Evolutionary conservation across 2,329 filamentous ascomycete species (phyloP), one percentile per base, ranked within the genome.

Genomic region (Aureobasidium musti): DNA sequence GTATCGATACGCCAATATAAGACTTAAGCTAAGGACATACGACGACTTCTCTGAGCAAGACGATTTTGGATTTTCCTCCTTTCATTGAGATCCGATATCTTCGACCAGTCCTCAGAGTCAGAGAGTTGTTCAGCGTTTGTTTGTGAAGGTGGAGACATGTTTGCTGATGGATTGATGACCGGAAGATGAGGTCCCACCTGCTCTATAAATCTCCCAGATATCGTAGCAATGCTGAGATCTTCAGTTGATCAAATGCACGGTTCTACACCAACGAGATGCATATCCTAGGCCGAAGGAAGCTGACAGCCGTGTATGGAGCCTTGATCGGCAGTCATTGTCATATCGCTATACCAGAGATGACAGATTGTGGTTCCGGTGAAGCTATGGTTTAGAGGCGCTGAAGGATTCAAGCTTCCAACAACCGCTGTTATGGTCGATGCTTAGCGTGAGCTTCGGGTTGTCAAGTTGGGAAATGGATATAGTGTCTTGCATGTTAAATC

Each of bases 21-120:
- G 26, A 30, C 30, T 30, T 17, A 6, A 19, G 17, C 21, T 10
- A 21, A 26, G 8, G 14, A 43, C 53, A 57, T 57, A 57, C 53
- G 19, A 26, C 53, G 53, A 43, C 37, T 57, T 28, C 53, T 23
- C 19, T 57, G 53, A 21, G 35, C 37, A 11, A 57, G 33, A 17
- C 53, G 33, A 30, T 57, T 57, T n/a, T 57, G 53, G 13, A 57
- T 23, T 13, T 26, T 23, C n/a, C 53, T 5, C 23, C 53, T 39
- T 35, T 57, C 53, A 57, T 26, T 41, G 13, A 57, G 28, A 17
- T 57, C 53, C 5, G 53, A 19, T 5, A 57, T n/a, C 13, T 41
- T 57, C 4, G 53, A 41, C 53, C 53, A 57, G 28, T 57, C 53
- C 28, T 57, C 53, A 17, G 53, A 57, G 53, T 57, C 53, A 39